Evolutionary conservation across 1,139 yeast species (phyloP).

Genomic region (Taphrina betulina): DNA sequence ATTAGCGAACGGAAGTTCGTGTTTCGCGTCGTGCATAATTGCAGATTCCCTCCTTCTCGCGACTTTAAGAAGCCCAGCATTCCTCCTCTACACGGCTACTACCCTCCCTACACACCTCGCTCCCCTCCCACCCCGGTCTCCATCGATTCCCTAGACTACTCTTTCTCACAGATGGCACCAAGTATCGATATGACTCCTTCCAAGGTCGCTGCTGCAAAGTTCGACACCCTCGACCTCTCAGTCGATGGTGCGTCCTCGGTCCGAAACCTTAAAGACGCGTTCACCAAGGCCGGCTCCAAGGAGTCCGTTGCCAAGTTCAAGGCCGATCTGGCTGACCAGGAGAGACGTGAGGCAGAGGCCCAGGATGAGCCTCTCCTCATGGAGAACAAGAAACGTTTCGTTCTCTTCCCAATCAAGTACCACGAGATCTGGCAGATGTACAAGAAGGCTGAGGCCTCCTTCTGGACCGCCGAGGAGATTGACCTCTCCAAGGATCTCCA

Average conservation of each 20-base stretch:
- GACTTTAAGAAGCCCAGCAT: constrained; percentile 21
- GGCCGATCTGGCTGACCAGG: constrained; percentile 27
- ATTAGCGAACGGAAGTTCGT: too few species aligned
- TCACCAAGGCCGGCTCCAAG: constrained; percentile 24
- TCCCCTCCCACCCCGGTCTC: not conserved
- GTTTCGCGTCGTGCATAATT: too few species aligned
- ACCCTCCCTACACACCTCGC: not conserved
- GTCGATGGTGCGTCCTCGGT: constrained; percentile 22
- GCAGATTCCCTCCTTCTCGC: too few species aligned
- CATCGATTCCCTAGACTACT: constrained; percentile 5
- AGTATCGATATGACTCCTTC: constrained; percentile 26
- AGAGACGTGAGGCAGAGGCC: constrained; percentile 14
- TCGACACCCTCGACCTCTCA: constrained; percentile 25
- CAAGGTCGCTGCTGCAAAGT: constrained; percentile 27
- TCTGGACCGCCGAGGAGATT: constrained; percentile 99
- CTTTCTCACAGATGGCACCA: constrained; percentile 26
- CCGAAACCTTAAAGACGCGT: constrained; percentile 25
- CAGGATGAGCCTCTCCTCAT: constrained; percentile 69
- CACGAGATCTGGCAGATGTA: constrained; percentile 99
- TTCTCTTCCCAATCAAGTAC: constrained; percentile 93
- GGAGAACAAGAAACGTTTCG: constrained; percentile 89
- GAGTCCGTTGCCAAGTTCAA: constrained; percentile 30
- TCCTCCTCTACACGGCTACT: constrained; percentile 8
- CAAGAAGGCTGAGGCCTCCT: constrained; percentile 97
- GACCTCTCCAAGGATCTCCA: constrained; percentile 86